These are phyloP conservation scores for Colletotrichum lini DNA, from an alignment of 2,329 filamentous ascomycete genomes.

Conservation along the genomic window DNA sequence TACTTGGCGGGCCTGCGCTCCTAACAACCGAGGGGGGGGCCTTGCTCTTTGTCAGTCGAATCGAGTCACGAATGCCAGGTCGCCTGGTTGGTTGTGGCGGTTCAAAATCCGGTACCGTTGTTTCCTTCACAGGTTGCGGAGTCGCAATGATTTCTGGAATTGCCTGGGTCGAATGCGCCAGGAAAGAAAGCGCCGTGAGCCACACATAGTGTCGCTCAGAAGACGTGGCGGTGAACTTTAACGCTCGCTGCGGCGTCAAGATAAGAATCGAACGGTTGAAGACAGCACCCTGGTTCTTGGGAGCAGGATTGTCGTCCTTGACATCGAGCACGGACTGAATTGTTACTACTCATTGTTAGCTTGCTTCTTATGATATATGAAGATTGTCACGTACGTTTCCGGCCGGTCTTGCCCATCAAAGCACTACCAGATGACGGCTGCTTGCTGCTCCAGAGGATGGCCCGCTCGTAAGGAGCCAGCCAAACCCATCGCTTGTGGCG, in stretches of 20 bases:
- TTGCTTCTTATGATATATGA: conserved; percentile 25
- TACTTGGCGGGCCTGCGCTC: conserved; percentile 65
- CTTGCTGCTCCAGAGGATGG: conserved; percentile 98
- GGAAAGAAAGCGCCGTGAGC: conserved; percentile 94
- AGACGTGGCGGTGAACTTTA: conserved; percentile 92
- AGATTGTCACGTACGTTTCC: conserved; percentile 81
- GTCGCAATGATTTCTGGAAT: conserved; percentile 79
- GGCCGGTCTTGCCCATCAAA: conserved; percentile 92
- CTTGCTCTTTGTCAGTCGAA: conserved; percentile 86
- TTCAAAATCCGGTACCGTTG: conserved; percentile 67
- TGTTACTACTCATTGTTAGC: conserved; percentile 72
- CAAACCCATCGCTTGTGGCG: conserved; percentile 98
- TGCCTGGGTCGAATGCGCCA: conserved; percentile 89
- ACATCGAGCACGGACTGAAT: conserved; percentile 98
- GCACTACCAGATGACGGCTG: conserved; percentile 91
- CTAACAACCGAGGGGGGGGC: conserved; percentile 46
- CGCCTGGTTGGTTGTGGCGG: conserved; percentile 64
- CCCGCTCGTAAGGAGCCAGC: conserved; percentile 95
- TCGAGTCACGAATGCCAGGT: conserved; percentile 85
- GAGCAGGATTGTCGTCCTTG: conserved; percentile 90
- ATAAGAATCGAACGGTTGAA: conserved; percentile 98
- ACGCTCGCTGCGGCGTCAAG: conserved; percentile 89
- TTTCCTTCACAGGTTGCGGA: conserved; percentile 63
- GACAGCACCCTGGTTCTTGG: conserved; percentile 75
- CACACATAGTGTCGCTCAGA: conserved; percentile 93